Evolutionary conservation across 78 protist genomes (phyloP).

Genomic region (Planoprotostelium fungivorum): DNA sequence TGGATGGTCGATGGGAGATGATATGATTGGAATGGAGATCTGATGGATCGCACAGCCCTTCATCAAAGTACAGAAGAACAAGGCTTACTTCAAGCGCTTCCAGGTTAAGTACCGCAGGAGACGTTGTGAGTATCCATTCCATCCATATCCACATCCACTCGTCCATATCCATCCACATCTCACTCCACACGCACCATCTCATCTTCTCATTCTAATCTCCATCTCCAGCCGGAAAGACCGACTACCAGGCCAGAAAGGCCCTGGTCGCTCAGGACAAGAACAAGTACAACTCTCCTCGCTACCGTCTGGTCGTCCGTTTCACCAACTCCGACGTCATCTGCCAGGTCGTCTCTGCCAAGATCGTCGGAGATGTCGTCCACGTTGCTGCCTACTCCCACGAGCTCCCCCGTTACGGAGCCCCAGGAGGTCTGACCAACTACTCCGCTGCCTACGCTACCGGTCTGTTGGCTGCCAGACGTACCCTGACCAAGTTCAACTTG

Average conservation of each 20-base stretch:
- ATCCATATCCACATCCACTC: neutral
- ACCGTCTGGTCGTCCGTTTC: slow-evolving; percentile 97
- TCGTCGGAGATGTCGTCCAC: slow-evolving; percentile 88
- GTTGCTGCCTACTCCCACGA: slow-evolving; percentile 93
- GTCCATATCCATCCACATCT: neutral
- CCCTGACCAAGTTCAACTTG: slow-evolving; percentile 80
- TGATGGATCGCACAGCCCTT: slow-evolving; percentile 28
- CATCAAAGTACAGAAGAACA: slow-evolving; percentile 91
- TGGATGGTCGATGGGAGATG: too few species aligned
- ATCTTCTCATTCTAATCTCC: neutral
- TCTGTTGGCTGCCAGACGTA: slow-evolving; percentile 96
- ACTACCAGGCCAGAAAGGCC: slow-evolving; percentile 92
- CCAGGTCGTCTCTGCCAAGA: slow-evolving; percentile 90
- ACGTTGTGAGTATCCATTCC: slow-evolving; percentile 46
- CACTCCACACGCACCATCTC: neutral
- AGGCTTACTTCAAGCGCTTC: slow-evolving; percentile 95
- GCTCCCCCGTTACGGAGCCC: slow-evolving; percentile 89
- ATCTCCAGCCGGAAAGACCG: slow-evolving; percentile 93
- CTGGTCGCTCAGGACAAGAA: slow-evolving; percentile 93
- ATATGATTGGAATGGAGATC: neutral
- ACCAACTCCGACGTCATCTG: slow-evolving; percentile 88
- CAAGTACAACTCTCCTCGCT: slow-evolving; percentile 96
- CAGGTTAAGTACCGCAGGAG: slow-evolving; percentile 96
- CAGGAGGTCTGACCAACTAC: slow-evolving; percentile 95
- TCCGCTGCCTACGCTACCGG: slow-evolving; percentile 97